Evolutionary conservation across 2,329 filamentous ascomycete species (phyloP).

Genomic region (Bimuria novae-zelandiae): DNA sequence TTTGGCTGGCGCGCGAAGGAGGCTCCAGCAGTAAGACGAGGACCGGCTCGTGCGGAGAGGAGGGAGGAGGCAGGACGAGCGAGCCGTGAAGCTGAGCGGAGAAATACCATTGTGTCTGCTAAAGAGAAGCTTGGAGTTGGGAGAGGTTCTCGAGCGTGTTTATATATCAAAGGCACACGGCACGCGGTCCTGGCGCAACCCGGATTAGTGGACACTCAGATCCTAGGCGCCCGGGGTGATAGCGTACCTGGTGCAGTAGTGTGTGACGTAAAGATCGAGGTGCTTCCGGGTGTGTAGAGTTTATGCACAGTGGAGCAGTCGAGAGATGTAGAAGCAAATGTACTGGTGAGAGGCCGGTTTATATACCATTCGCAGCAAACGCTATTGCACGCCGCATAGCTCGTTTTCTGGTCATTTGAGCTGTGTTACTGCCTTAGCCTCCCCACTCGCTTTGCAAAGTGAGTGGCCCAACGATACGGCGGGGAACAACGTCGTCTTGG

Average conservation of each 20-base stretch:
- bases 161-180: conserved; percentile 28
- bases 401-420: conserved; percentile 27
- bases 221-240: conserved; percentile 25
- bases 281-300: conserved; percentile 12
- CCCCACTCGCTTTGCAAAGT: conserved; percentile 41
- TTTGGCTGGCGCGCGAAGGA: conserved; percentile 53
- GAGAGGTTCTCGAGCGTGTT: conserved; percentile 24
- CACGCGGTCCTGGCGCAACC: conserved; percentile 35
- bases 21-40: conserved; percentile 47
- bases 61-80: conserved; percentile 60
- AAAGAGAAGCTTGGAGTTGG: conserved; percentile 18
- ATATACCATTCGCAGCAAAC: conserved; percentile 33
- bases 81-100: conserved; percentile 64
- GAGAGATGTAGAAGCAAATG: conserved; percentile 20
- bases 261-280: conserved; percentile 25
- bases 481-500: conserved; percentile 39
- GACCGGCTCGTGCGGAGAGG: conserved; percentile 52
- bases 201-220: conserved; percentile 27
- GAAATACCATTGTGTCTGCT: conserved; percentile 62
- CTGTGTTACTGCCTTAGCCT: conserved; percentile 28
- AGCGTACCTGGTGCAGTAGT: conserved; percentile 31
- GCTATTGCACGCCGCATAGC: conserved; percentile 19
- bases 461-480: conserved; percentile 27
- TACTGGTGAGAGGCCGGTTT: conserved; percentile 32
- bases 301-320: conserved; percentile 23